phyloP scores from a whole-genome alignment of 441 rosid species.

The Arabidopsis lyrata region DNA sequence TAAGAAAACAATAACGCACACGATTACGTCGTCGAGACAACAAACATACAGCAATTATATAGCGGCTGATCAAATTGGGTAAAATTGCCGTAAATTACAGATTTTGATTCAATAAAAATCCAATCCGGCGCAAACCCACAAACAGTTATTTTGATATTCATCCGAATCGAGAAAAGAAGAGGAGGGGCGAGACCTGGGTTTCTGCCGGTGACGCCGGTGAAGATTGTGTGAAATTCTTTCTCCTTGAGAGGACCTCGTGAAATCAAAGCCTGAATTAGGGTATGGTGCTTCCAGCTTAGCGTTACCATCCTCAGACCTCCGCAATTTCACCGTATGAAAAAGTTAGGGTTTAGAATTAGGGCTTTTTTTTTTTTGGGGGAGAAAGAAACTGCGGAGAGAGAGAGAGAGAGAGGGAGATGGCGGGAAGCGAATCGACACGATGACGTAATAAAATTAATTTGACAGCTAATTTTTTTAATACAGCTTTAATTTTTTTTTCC shows the following conservation, averaged over 20 bases:
- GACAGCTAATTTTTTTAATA: conserved; percentile 2
- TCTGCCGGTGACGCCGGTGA: conserved; percentile 65
- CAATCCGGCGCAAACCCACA: conserved; percentile 1
- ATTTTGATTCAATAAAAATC: conserved; percentile 5
- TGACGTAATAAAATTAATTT: conserved; percentile 16
- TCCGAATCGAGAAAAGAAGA: background rate
- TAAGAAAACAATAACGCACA: no score
- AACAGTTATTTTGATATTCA: background rate
- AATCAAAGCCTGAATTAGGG: conserved; percentile 80
- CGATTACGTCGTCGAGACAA: no score
- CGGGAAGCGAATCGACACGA: conserved; percentile 31
- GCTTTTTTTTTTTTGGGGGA: background rate
- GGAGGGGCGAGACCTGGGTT: conserved; percentile 55
- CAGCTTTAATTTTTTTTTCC: background rate
- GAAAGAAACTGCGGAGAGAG: background rate
- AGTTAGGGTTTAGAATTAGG: background rate
- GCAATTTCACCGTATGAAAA: background rate
- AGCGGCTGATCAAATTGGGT: conserved; percentile 3
- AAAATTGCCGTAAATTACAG: conserved; percentile 1
- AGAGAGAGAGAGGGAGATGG: conserved; percentile 19
- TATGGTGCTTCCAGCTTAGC: conserved; percentile 76
- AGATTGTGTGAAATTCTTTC: conserved; percentile 68
- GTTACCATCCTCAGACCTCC: conserved; percentile 49
- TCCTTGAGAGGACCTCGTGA: conserved; percentile 82
- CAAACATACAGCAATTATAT: no score